Evolutionary conservation across 495 filamentous ascomycete species (phyloP).

Genomic region (Talaromyces stipitatus): DNA sequence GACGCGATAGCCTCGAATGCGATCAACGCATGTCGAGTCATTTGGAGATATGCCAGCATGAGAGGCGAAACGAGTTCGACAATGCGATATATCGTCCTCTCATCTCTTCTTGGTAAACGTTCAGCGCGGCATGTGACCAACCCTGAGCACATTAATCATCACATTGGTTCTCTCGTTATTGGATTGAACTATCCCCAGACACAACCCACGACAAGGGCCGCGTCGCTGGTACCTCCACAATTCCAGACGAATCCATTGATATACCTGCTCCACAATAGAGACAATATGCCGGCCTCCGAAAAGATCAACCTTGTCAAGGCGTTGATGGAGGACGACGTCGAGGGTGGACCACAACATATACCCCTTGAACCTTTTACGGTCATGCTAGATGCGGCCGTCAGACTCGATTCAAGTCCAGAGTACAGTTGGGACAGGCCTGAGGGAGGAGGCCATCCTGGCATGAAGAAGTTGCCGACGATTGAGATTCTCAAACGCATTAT

Average conservation of each 20-base stretch:
- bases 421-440: conserved; percentile 8
- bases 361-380: conserved; percentile 15
- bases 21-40: conserved; percentile 37
- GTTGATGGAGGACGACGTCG: conserved; percentile 23
- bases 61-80: conserved; percentile 19
- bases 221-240: conserved; percentile 19
- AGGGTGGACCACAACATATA: conserved; percentile 11
- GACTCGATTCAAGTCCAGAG: conserved; percentile 16
- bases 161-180: conserved; percentile 22
- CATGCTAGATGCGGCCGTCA: conserved; percentile 27
- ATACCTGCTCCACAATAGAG: conserved; percentile 17
- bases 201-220: conserved; percentile 5
- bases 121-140: conserved; percentile 5
- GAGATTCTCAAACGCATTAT: conserved; percentile 4
- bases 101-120: conserved; percentile 19
- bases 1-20: conserved; percentile 26
- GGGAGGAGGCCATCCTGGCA: conserved; percentile 24
- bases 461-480: not conserved
- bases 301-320: conserved; percentile 12
- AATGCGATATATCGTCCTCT: conserved; percentile 25
- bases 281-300: not conserved
- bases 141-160: conserved; percentile 13
- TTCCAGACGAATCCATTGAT: conserved; percentile 22
- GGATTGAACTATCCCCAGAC: conserved; percentile 21
- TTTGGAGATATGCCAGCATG: conserved; percentile 45